Evolutionary conservation across 2,329 filamentous ascomycete genomes (phyloP), one percentile per base, ranked within the genome.

Genomic region (Leptographium galeiforme): DNA sequence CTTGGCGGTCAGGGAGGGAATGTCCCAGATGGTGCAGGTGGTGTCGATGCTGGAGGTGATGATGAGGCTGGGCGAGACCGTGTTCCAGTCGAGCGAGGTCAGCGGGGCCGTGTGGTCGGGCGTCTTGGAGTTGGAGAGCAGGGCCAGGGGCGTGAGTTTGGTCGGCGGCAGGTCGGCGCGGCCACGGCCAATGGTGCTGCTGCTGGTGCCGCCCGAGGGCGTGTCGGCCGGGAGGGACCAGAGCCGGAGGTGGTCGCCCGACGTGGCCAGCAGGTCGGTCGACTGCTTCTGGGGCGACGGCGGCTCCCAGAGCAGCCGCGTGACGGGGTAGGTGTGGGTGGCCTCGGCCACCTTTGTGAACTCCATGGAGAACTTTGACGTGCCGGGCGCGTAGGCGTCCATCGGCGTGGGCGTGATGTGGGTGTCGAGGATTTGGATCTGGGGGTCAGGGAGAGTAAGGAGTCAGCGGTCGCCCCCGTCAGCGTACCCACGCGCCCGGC

Each of bases 21-120:
- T 98, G 67, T 98, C 93, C 93, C 93, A 98, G 60, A 98, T 98
- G 6, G 93, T 98, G 70, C 93, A 98, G 7, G 93, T 98, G 1
- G 93, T 98, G 65, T 98, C 93, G 63, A 98, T 98, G 67, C 90
- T 97, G 4, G 90, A 96, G 1, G 93, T 98, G 63, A 98, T 98
- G 64, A 98, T 98, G 52, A 98, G 75, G 66, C 91, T 96, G 0
- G 93, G 93, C 30, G 89, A 95, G 51, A 98, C 85, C 2, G 88
- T 95, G 64, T 98, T 98, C 93, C 93, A 98, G 67, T 98, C 93
- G 48, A 98, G 76, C 16, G 90, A 96, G 2, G 93, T 98, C 55
- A 98, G 80, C 19, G 93, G 93, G 14, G 93, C 93, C 6, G 93
- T 98, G 65, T 98, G 94, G 64, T 98, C 93, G 5, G 93, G 93